Evolutionary conservation across 75 land plant genomes (phyloP), one percentile per base, ranked within the genome.

Genomic region (Pinus albicaulis): DNA sequence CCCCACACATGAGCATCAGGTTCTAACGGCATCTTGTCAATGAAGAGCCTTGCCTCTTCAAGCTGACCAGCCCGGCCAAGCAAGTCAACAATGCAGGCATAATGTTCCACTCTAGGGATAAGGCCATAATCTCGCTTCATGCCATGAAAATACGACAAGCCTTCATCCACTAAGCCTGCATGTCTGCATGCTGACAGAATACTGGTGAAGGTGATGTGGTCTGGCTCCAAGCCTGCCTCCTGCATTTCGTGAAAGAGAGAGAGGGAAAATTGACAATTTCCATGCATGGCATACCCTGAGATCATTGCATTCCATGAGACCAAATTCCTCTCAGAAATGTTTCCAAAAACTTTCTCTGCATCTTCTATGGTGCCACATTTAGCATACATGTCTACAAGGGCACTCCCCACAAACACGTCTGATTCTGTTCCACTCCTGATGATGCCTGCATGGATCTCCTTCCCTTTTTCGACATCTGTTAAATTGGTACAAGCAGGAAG

Each of bases 261-360:
- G 11, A 88, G 73, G 17, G 87, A 87, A 74, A 24, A 16, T 44
- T 25, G 56, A 7, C 81, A 76, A 63, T 76, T 58, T n/a, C 90
- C 87, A 60, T 88, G 82, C 55, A 76, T 48, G 3, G 87, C 87
- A 76, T 65, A 78, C 20, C 80, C 87, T 15, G 60, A 55, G 59
- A 88, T 85, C 85, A 88, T 88, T 7, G 87, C 76, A 19, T 84
- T 85, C 90, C 90, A 88, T 31, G 81, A 58, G 59, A 71, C 76
- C 48, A 85, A 85, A 78, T 85, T 85, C 71, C 63, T 80, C 20
- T 28, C 31, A n/a, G 60, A 53, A 77, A 81, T 88, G 69, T 56
- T 56, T 23, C 74, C 63, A 74, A 88, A 88, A 15, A 88, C 59
- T 55, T 75, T 78, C 12, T 76, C 57, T 23, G 91, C 91, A 52